Evolutionary conservation across 805 yeast species (phyloP).

Genomic region (Ogataea dorogensis): DNA sequence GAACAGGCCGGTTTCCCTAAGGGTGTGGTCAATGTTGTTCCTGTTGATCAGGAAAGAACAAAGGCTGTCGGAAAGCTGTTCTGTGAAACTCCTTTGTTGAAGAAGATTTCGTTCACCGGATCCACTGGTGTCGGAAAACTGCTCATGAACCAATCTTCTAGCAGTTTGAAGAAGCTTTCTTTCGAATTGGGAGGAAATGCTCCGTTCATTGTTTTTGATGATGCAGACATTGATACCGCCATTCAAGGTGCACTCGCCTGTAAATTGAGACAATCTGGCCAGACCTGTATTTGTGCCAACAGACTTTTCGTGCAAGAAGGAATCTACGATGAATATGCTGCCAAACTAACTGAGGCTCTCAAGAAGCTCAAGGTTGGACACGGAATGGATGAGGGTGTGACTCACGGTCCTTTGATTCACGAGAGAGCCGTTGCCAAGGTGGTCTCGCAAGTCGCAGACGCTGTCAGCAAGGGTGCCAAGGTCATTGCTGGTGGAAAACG

Average conservation of each 20-base stretch:
- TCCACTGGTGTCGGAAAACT: slow-evolving; percentile 72
- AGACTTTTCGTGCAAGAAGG: slow-evolving; percentile 63
- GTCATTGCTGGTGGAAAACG: slow-evolving; percentile 59
- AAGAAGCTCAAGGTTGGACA: slow-evolving; percentile 53
- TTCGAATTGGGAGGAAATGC: slow-evolving; percentile 83
- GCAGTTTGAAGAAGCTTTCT: slow-evolving; percentile 66
- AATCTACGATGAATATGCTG: slow-evolving; percentile 61
- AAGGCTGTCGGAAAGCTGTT: slow-evolving; percentile 54
- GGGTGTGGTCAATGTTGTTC: slow-evolving; percentile 66
- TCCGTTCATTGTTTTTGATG: slow-evolving; percentile 72
- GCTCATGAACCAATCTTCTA: slow-evolving; percentile 58
- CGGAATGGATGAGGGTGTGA: slow-evolving; percentile 55
- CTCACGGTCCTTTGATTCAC: slow-evolving; percentile 78
- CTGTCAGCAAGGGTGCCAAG: slow-evolving; percentile 62
- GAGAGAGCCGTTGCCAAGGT: slow-evolving; percentile 62
- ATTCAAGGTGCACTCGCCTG: slow-evolving; percentile 63
- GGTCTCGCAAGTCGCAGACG: slow-evolving; percentile 60
- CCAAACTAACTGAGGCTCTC: slow-evolving; percentile 47
- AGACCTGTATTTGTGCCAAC: slow-evolving; percentile 80
- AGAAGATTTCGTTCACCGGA: slow-evolving; percentile 76
- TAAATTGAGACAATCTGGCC: slow-evolving; percentile 76
- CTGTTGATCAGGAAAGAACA: slow-evolving; percentile 42
- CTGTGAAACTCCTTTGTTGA: slow-evolving; percentile 53
- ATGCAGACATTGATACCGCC: slow-evolving; percentile 66
- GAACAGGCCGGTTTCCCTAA: slow-evolving; percentile 69